Evolutionary conservation across 306 rosid genomes (phyloP).

Genomic region (Albizia julibrissin): DNA sequence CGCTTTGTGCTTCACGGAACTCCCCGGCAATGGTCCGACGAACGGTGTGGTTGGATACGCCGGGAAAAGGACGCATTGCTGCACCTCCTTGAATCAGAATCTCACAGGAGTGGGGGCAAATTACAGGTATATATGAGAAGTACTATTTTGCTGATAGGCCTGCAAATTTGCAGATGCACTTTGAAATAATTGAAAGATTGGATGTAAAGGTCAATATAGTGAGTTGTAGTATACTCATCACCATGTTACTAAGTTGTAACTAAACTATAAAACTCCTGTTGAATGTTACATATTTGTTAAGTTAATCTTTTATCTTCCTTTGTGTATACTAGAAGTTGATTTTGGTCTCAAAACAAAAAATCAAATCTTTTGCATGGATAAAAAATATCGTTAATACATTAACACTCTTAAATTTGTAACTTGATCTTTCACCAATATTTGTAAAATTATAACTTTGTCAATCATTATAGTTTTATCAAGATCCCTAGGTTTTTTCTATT

Average conservation of each 20-base stretch:
- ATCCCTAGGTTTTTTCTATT: too few relatives aligned
- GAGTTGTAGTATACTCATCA: background rate
- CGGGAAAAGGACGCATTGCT: conserved; percentile 63
- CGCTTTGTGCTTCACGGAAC: conserved; percentile 86
- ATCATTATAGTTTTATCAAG: too few relatives aligned
- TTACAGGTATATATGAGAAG: conserved; percentile 49
- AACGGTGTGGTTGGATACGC: conserved; percentile 61
- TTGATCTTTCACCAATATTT: too few relatives aligned
- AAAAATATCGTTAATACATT: too few relatives aligned
- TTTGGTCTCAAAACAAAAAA: background rate
- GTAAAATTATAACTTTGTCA: too few relatives aligned
- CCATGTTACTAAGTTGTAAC: conserved; percentile 2
- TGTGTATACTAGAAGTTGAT: background rate
- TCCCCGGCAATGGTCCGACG: conserved; percentile 85
- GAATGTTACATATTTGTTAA: background rate
- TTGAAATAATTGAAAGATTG: conserved; percentile 73
- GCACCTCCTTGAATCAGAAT: conserved; percentile 57
- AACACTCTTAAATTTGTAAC: too few relatives aligned
- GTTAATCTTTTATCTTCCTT: background rate
- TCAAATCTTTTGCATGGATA: background rate
- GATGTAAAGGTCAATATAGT: conserved; percentile 41
- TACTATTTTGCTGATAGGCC: conserved; percentile 63
- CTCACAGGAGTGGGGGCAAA: conserved; percentile 49
- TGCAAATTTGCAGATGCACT: conserved; percentile 82
- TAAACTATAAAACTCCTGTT: background rate